phyloP scores from a whole-genome alignment of 2,329 filamentous ascomycete species.

The Cladobotryum protrusum region DNA sequence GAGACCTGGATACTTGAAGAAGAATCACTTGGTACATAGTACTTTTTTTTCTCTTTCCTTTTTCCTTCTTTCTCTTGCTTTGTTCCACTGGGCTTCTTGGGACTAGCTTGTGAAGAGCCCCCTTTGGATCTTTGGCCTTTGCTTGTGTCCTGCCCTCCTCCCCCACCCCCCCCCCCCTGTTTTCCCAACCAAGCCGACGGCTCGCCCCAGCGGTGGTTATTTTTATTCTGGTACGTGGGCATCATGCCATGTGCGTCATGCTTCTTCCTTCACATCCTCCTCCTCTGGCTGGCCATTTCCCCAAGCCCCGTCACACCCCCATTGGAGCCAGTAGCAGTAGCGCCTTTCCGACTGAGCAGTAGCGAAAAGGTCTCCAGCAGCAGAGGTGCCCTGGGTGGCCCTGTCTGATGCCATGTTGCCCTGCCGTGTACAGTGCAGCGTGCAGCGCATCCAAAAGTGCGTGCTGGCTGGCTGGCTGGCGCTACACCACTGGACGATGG shows the following conservation, averaged over 20 bases:
- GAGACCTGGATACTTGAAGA: no score
- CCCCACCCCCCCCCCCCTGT: no score
- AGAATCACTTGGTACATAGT: no score
- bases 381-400: neutral
- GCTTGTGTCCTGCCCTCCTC: no score
- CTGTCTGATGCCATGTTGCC: neutral
- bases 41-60: no score
- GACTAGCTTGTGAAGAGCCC: no score
- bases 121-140: no score
- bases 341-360: neutral
- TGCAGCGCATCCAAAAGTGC: neutral
- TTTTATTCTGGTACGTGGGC: conserved; percentile 12
- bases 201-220: conserved; percentile 13
- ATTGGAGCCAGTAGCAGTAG: neutral
- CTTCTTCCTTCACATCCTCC: neutral
- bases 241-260: conserved; percentile 14
- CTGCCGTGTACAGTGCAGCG: neutral
- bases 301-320: conserved; percentile 7
- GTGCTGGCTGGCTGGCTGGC: no score
- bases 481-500: neutral
- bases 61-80: no score
- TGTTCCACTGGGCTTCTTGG: no score
- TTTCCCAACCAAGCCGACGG: conserved; percentile 10
- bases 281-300: neutral
- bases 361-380: no score